A percentile compares a stretch with the other conserved stretches of the same genome.
phyloP scores from a whole-genome alignment of 805 yeast species.

The Lipomyces spencermartinsiae region DNA sequence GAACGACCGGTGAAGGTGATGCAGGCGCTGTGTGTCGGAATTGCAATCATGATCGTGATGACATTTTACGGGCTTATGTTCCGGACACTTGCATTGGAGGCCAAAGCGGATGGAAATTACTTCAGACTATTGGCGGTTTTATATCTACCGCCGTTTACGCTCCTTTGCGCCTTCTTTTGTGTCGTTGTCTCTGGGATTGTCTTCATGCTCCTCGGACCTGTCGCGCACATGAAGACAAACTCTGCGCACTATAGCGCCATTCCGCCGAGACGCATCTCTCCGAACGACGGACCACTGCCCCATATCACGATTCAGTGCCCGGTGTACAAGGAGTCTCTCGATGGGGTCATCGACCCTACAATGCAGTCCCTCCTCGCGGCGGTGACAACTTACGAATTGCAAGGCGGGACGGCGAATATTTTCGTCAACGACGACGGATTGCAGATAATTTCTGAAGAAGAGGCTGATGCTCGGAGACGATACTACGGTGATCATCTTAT shows the following conservation, averaged over 20 bases:
- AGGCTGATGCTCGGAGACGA: constrained; percentile 19
- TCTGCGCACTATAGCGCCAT: constrained; percentile 25
- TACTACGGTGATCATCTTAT: constrained; percentile 31
- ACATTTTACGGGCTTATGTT: constrained; percentile 28
- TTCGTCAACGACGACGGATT: constrained; percentile 36
- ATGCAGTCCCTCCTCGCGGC: constrained; percentile 31
- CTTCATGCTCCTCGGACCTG: constrained; percentile 27
- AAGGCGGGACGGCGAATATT: constrained; percentile 32
- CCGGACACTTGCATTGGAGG: constrained; percentile 27
- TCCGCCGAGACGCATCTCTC: constrained; percentile 26
- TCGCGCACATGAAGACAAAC: constrained; percentile 25
- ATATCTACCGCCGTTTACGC: constrained; percentile 20
- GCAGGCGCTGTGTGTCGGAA: constrained; percentile 17
- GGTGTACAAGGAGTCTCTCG: constrained; percentile 32
- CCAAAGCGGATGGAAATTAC: constrained; percentile 26
- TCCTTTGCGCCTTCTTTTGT: constrained; percentile 30
- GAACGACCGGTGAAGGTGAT: constrained; percentile 9
- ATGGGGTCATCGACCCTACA: constrained; percentile 34
- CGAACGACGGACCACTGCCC: constrained; percentile 23
- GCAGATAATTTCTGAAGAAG: constrained; percentile 29
- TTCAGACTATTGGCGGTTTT: constrained; percentile 15
- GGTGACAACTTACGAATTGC: constrained; percentile 33
- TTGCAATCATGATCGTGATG: constrained; percentile 20
- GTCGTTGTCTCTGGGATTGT: constrained; percentile 24
- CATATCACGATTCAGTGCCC: constrained; percentile 35